Percentiles rank a stretch among this genome's conserved stretches.
phyloP scores from a whole-genome alignment of 441 rosid species.

The Monsonia emarginata region DNA sequence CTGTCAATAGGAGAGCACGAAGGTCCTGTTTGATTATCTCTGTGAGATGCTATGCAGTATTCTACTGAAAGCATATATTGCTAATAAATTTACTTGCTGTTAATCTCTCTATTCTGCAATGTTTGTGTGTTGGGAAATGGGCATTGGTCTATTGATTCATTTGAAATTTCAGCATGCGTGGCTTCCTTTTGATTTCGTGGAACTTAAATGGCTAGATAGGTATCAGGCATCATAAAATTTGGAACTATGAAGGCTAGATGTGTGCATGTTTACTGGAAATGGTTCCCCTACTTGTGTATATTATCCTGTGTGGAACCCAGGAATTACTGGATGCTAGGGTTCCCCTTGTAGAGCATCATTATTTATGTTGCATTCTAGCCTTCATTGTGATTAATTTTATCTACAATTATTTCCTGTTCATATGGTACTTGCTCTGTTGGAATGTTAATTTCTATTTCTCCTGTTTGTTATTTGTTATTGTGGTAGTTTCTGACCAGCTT shows the following conservation, averaged over 20 bases:
- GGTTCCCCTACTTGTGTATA: background rate
- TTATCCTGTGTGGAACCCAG: background rate
- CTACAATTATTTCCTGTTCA: background rate
- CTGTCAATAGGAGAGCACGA: background rate
- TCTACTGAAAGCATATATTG: background rate
- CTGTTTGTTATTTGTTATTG: background rate
- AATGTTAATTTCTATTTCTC: constrained; percentile 1
- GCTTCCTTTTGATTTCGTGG: background rate
- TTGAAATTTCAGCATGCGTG: background rate
- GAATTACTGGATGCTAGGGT: background rate
- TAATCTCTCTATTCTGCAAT: background rate
- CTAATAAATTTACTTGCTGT: background rate
- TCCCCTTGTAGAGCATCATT: background rate
- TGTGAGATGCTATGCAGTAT: background rate
- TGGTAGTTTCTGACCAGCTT: background rate
- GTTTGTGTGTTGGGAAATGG: too few relatives aligned
- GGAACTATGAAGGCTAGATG: background rate
- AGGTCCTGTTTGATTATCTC: background rate
- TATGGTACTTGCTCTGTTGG: background rate
- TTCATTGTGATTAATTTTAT: background rate
- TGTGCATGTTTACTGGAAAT: background rate
- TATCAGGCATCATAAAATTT: background rate
- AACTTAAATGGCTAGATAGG: background rate
- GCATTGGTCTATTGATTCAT: background rate
- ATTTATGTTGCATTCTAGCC: background rate